A percentile compares a stretch with the other conserved stretches of the same genome.
Evolutionary conservation across 352 stramenopile species (phyloP).

Genomic region (Pythium vanterpoolii): DNA sequence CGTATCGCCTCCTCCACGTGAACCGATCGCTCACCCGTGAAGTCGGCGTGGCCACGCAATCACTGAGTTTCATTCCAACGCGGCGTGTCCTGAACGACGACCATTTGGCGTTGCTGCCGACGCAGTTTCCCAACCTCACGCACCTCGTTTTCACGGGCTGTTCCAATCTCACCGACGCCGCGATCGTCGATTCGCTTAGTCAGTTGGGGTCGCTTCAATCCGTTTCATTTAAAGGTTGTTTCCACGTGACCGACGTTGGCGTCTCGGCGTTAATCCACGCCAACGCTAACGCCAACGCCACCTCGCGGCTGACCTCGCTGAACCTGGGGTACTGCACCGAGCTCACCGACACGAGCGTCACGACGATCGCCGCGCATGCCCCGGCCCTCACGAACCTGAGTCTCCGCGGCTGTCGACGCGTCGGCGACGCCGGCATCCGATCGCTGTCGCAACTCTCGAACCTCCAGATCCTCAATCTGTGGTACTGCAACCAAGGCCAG

Average conservation of each 20-base stretch:
- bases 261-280: constrained; percentile 22
- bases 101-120: constrained; percentile 36
- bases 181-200: constrained; percentile 35
- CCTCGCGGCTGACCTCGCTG: constrained; percentile 48
- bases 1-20: constrained; percentile 48
- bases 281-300: no score
- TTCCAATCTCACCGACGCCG: constrained; percentile 45
- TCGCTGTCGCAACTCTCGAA: constrained; percentile 35
- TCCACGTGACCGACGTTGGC: constrained; percentile 45
- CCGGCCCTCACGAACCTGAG: constrained; percentile 47
- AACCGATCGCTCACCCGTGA: constrained; percentile 44
- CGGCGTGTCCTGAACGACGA: constrained; percentile 42
- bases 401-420: constrained; percentile 55
- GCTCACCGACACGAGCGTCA: constrained; percentile 56
- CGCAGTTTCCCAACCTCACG: constrained; percentile 46
- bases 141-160: constrained; percentile 66
- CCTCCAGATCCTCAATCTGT: constrained; percentile 64
- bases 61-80: constrained; percentile 57
- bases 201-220: constrained; percentile 34
- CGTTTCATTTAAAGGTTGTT: constrained; percentile 67
- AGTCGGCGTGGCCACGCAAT: constrained; percentile 35
- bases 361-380: constrained; percentile 37
- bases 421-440: constrained; percentile 51
- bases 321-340: constrained; percentile 81
- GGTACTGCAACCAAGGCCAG: constrained; percentile 79